These are phyloP conservation scores for Backusella psychrophila DNA, from an alignment of 192 early-diverging fungal genomes.

Conservation along the genomic window DNA sequence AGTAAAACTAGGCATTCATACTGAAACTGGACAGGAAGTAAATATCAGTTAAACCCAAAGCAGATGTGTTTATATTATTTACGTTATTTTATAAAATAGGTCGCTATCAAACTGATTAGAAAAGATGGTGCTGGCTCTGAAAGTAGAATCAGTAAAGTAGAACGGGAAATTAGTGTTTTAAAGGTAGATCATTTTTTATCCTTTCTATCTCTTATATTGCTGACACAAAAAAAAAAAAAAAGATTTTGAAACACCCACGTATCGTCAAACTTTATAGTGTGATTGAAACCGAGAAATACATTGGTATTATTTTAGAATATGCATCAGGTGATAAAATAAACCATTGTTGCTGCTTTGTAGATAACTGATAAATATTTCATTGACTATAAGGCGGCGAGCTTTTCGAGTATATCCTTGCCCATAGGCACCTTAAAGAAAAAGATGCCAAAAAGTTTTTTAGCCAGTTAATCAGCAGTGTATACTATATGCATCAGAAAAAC, in stretches of 20 bases:
- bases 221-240: slow-evolving; percentile 1
- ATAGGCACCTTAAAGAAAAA: slow-evolving; percentile 70
- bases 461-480: slow-evolving; percentile 72
- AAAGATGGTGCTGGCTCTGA: slow-evolving; percentile 81
- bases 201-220: background rate
- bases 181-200: slow-evolving; percentile 55
- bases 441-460: slow-evolving; percentile 76
- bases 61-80: background rate
- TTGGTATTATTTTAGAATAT: slow-evolving; percentile 87
- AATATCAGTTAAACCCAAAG: background rate
- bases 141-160: slow-evolving; percentile 79
- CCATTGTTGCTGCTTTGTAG: background rate
- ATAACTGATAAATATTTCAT: background rate
- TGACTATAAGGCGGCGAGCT: slow-evolving; percentile 36
- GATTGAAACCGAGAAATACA: slow-evolving; percentile 79
- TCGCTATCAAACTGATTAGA: slow-evolving; percentile 95
- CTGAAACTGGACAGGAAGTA: slow-evolving; percentile 42
- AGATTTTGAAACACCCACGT: slow-evolving; percentile 70
- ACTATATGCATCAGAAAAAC: slow-evolving; percentile 71
- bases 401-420: slow-evolving; percentile 84
- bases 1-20: slow-evolving; percentile 82
- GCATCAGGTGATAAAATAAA: slow-evolving; percentile 55
- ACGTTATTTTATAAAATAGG: slow-evolving; percentile 39
- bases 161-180: slow-evolving; percentile 90
- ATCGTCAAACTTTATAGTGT: slow-evolving; percentile 82